These are phyloP conservation scores for Brassica rapa DNA, from an alignment of 345 rosid species.

Conservation along the genomic window DNA sequence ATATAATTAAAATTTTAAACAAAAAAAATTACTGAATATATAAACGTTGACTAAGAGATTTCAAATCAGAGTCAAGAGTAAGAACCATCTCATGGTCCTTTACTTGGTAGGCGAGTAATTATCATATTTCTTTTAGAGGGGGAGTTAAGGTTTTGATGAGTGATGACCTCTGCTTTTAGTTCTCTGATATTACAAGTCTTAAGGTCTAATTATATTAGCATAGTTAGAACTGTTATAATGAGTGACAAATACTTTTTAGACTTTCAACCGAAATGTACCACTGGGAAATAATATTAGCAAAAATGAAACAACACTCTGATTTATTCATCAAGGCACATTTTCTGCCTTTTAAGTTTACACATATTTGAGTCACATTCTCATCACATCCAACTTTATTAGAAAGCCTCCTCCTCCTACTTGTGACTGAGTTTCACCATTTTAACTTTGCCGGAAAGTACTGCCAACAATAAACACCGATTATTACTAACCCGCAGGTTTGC, in stretches of 20 bases:
- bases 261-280: not conserved
- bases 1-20: too few relatives aligned
- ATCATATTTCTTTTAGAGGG: not conserved
- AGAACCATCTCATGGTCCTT: not conserved
- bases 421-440: conserved; percentile 34
- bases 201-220: not conserved
- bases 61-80: not conserved
- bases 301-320: conserved; percentile 16
- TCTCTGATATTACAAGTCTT: not conserved
- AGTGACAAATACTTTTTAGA: not conserved
- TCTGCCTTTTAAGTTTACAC: conserved; percentile 2
- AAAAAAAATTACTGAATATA: not conserved
- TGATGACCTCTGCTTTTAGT: too few relatives aligned
- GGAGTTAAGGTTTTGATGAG: too few relatives aligned
- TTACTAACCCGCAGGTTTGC: not conserved
- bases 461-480: not conserved
- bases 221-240: not conserved
- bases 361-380: not conserved
- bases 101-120: not conserved
- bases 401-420: conserved; percentile 9
- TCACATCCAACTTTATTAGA: not conserved
- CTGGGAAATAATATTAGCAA: conserved; percentile 3
- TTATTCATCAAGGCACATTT: conserved; percentile 17
- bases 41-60: not conserved
- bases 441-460: conserved; percentile 48